These are phyloP conservation scores for Plectosphaerella sp. DNA, from an alignment of 2,329 filamentous ascomycete genomes.

Conservation along the genomic window DNA sequence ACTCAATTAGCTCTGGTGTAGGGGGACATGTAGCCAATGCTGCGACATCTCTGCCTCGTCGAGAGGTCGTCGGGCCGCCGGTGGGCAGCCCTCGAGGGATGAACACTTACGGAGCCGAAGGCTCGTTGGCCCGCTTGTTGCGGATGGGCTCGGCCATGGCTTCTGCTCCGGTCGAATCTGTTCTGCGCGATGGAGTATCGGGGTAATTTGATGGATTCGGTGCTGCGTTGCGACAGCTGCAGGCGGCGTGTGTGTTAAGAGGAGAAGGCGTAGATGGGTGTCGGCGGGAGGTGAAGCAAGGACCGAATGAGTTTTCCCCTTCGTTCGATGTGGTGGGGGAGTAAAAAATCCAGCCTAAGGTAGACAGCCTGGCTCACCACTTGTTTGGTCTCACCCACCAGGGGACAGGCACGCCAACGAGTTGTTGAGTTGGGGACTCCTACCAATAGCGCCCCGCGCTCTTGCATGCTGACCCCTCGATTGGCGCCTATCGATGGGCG, in stretches of 20 bases:
- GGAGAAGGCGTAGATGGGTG: slow-evolving; percentile 2
- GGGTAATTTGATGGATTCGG: no score
- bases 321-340: slow-evolving; percentile 13
- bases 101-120: slow-evolving; percentile 53
- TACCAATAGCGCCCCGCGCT: not conserved
- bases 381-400: slow-evolving; percentile 1
- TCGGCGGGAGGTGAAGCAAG: not conserved
- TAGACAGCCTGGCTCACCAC: not conserved
- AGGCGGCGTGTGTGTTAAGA: slow-evolving; percentile 4
- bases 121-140: slow-evolving; percentile 55
- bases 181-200: not conserved
- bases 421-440: slow-evolving; percentile 3
- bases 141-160: slow-evolving; percentile 60
- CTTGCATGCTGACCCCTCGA: not conserved
- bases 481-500: no score
- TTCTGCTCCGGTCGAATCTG: not conserved
- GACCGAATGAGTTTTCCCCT: slow-evolving; percentile 6
- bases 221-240: not conserved
- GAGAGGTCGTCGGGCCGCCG: not conserved
- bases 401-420: slow-evolving; percentile 5
- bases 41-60: no score
- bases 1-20: slow-evolving; percentile 3
- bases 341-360: slow-evolving; percentile 9
- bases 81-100: slow-evolving; percentile 5
- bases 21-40: slow-evolving; percentile 1